A percentile compares a stretch with the other conserved stretches of the same genome.
phyloP scores from a whole-genome alignment of 2,329 filamentous ascomycete species.

The Passalora sequoiae region DNA sequence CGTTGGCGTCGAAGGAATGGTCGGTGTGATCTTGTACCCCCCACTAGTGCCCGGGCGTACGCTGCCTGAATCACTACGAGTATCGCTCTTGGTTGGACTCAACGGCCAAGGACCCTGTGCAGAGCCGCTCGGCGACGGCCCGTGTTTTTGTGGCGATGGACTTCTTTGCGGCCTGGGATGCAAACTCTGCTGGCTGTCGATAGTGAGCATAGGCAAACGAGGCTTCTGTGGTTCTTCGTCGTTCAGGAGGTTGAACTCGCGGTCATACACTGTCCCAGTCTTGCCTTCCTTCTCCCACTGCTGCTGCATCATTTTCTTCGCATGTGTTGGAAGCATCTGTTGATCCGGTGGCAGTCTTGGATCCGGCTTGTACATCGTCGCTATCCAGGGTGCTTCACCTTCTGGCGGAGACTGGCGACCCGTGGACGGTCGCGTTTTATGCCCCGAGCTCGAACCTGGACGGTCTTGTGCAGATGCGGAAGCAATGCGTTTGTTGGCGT shows the following conservation, averaged over 20 bases:
- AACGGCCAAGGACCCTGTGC: slow-evolving; percentile 26
- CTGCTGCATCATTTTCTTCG: slow-evolving; percentile 83
- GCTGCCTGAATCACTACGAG: slow-evolving; percentile 25
- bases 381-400: slow-evolving; percentile 92
- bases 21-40: slow-evolving; percentile 46
- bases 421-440: slow-evolving; percentile 48
- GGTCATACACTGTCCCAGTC: slow-evolving; percentile 79
- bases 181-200: slow-evolving; percentile 8
- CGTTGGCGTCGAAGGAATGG: slow-evolving; percentile 30
- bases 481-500: slow-evolving; percentile 9
- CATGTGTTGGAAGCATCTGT: slow-evolving; percentile 90
- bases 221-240: slow-evolving; percentile 48
- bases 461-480: slow-evolving; percentile 13
- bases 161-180: slow-evolving; percentile 5
- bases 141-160: slow-evolving; percentile 10
- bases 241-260: slow-evolving; percentile 77
- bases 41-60: slow-evolving; percentile 39
- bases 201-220: slow-evolving; percentile 36
- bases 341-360: slow-evolving; percentile 90
- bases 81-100: slow-evolving; percentile 25
- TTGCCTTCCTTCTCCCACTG: slow-evolving; percentile 92
- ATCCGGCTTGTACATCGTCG: slow-evolving; percentile 92
- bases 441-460: slow-evolving; percentile 24
- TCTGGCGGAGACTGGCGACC: slow-evolving; percentile 69
- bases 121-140: slow-evolving; percentile 14